phyloP scores from a whole-genome alignment of 78 protist species.

The Dictyostelium capitatum region DNA sequence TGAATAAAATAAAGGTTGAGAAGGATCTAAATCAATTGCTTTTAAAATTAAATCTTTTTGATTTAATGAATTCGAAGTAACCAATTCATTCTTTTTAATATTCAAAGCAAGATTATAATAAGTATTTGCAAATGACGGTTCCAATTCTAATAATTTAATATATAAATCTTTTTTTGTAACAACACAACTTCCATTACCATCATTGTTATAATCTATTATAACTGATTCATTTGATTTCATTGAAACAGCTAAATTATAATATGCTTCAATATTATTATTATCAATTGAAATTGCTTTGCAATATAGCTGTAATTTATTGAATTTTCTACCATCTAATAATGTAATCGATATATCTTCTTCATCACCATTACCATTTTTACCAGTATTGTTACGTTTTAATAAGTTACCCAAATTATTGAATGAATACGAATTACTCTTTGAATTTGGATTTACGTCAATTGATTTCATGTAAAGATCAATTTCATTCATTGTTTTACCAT shows the following conservation, averaged over 20 bases:
- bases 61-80: not conserved
- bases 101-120: not conserved
- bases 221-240: not conserved
- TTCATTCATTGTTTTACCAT: conserved; percentile 10
- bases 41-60: not conserved
- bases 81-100: not conserved
- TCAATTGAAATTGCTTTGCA: not conserved
- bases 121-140: not conserved
- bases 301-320: not conserved
- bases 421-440: not conserved
- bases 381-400: not conserved
- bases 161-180: not conserved
- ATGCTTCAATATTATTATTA: not conserved
- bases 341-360: not conserved
- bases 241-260: not conserved
- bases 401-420: not conserved
- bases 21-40: not conserved
- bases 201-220: not conserved
- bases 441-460: not conserved
- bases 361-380: not conserved
- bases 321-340: not conserved
- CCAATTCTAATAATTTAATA: not conserved
- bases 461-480: not conserved
- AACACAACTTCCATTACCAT: not conserved
- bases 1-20: not conserved